These are phyloP conservation scores for Scheffersomyces illinoinensis DNA, from an alignment of 1,139 yeast species.

Conservation along the genomic window DNA sequence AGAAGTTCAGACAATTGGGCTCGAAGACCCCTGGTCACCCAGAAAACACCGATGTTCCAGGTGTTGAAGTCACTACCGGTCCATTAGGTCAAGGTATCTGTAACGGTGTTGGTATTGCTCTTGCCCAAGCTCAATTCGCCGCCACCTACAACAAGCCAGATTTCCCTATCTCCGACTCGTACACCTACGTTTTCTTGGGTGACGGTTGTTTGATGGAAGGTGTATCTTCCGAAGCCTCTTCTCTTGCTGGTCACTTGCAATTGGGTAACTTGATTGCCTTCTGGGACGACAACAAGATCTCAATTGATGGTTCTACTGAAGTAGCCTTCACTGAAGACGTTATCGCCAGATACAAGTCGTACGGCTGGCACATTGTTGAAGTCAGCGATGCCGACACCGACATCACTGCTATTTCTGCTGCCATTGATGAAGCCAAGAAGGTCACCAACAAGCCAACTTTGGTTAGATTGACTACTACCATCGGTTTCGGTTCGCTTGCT, in stretches of 20 bases:
- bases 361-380: slow-evolving; percentile 89
- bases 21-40: slow-evolving; percentile 99
- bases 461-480: slow-evolving; percentile 86
- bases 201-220: slow-evolving; percentile 99
- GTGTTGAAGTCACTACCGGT: slow-evolving; percentile 98
- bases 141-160: slow-evolving; percentile 94
- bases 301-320: slow-evolving; percentile 93
- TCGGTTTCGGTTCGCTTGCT: slow-evolving; percentile 89
- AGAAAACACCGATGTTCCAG: slow-evolving; percentile 73
- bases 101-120: slow-evolving; percentile 96
- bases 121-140: slow-evolving; percentile 90
- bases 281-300: slow-evolving; percentile 97
- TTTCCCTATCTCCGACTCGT: slow-evolving; percentile 67
- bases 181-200: slow-evolving; percentile 83
- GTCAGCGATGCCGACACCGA: slow-evolving; percentile 85
- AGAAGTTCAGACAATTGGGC: slow-evolving; percentile 85
- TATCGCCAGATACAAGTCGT: slow-evolving; percentile 77
- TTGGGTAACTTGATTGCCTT: slow-evolving; percentile 92
- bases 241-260: slow-evolving; percentile 95
- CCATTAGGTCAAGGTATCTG: slow-evolving; percentile 98
- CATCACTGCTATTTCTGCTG: slow-evolving; percentile 67
- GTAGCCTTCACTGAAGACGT: slow-evolving; percentile 97
- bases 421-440: slow-evolving; percentile 71
- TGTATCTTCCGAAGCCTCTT: slow-evolving; percentile 90
- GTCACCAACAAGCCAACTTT: slow-evolving; percentile 81